phyloP scores from a whole-genome alignment of 73 alveolate genomes.

The Paramecium sonneborni region DNA sequence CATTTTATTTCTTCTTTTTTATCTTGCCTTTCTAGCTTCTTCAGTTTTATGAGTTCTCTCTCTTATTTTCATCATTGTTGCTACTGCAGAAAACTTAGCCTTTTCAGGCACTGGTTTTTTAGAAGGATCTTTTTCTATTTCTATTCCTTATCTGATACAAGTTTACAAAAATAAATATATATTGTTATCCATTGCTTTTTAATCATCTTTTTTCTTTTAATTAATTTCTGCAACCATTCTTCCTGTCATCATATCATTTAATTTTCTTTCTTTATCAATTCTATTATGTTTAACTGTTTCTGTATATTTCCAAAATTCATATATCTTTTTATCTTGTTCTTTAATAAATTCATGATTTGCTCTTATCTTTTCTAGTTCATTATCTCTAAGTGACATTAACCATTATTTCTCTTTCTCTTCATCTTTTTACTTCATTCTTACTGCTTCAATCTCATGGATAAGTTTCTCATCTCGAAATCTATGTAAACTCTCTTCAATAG shows the following conservation, averaged over 20 bases:
- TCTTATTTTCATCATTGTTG: slow-evolving; percentile 56
- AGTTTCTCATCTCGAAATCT: slow-evolving; percentile 43
- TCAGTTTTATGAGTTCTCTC: slow-evolving; percentile 37
- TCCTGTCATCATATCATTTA: slow-evolving; percentile 14
- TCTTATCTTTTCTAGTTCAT: slow-evolving; percentile 44
- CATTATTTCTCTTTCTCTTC: slow-evolving; percentile 32
- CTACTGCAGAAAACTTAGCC: slow-evolving; percentile 50
- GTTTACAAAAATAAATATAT: slow-evolving; percentile 26
- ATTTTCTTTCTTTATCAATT: slow-evolving; percentile 9
- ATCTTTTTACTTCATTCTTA: not conserved
- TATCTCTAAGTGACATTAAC: not conserved
- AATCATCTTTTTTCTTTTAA: not conserved
- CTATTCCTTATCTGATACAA: slow-evolving; percentile 52
- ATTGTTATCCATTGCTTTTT: slow-evolving; percentile 20
- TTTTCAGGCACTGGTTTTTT: slow-evolving; percentile 49
- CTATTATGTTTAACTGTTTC: slow-evolving; percentile 25
- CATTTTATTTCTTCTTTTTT: slow-evolving; percentile 35
- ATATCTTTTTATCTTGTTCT: slow-evolving; percentile 44
- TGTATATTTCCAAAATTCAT: slow-evolving; percentile 27
- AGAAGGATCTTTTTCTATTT: slow-evolving; percentile 48
- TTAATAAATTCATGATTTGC: slow-evolving; percentile 47
- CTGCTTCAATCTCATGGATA: slow-evolving; percentile 42
- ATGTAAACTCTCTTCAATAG: not conserved
- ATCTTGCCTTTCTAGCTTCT: slow-evolving; percentile 51
- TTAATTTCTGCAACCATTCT: not conserved